Percentiles rank a stretch among this genome's conserved stretches.
Conservation (phyloP, 2,329 filamentous ascomycete genomes). For the Penicillium sp. region DNA sequence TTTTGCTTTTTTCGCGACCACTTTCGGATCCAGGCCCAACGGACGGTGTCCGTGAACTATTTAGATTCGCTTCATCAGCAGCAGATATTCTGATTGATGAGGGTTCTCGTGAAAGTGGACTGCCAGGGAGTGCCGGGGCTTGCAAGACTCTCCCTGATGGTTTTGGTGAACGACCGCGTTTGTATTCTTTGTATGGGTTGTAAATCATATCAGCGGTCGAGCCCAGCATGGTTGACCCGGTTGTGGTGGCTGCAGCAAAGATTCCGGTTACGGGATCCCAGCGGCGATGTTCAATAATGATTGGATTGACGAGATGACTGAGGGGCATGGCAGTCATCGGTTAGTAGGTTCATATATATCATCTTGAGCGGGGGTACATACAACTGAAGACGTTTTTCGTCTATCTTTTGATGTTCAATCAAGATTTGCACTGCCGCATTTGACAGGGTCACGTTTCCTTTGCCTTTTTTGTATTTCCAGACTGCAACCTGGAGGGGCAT, state of each 20-base stretch:
- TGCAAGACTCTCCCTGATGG: background rate
- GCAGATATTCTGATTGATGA: background rate
- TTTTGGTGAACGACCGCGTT: conserved; percentile 10
- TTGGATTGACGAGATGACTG: conserved; percentile 31
- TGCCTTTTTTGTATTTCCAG: conserved; percentile 17
- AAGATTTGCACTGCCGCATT: conserved; percentile 28
- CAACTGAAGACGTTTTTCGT: conserved; percentile 24
- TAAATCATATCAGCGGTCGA: conserved; percentile 29
- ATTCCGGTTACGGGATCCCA: conserved; percentile 37
- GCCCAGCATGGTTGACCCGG: conserved; percentile 28
- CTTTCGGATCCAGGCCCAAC: background rate
- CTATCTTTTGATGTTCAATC: conserved; percentile 24
- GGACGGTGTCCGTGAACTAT: background rate
- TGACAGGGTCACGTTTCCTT: conserved; percentile 21
- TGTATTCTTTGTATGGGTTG: conserved; percentile 31
- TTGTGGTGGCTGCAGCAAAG: conserved; percentile 26
- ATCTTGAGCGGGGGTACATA: conserved; percentile 6
- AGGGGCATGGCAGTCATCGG: background rate
- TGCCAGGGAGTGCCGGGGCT: background rate
- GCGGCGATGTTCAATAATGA: conserved; percentile 36
- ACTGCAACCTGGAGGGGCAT: conserved; percentile 30
- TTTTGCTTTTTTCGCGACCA: background rate
- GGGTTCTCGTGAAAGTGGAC: background rate
- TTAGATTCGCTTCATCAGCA: background rate
- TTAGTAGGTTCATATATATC: background rate